Conservation (phyloP, 1,284 basidiomycete species). For the Ustilago esculenta region DNA sequence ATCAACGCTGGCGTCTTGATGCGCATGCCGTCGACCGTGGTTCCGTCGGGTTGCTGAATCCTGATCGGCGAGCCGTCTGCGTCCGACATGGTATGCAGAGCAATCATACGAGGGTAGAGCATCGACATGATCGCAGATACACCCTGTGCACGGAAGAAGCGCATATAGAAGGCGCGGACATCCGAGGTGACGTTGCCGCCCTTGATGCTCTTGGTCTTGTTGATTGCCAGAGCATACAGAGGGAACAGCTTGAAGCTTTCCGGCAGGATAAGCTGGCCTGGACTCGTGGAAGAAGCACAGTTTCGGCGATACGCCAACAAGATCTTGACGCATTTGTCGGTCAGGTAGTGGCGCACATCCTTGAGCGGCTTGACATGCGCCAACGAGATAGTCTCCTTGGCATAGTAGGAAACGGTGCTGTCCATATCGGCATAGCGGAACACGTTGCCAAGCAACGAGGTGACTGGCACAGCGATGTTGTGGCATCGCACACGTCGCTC, state of each 20-base stretch:
- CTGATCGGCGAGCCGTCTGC: slow-evolving; percentile 75
- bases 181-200: slow-evolving; percentile 87
- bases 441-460: slow-evolving; percentile 85
- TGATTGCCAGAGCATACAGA: slow-evolving; percentile 82
- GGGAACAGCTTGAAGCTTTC: slow-evolving; percentile 92
- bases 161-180: slow-evolving; percentile 86
- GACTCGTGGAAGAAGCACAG: slow-evolving; percentile 83
- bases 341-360: slow-evolving; percentile 83
- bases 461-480: slow-evolving; percentile 85
- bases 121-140: slow-evolving; percentile 79
- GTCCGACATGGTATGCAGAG: slow-evolving; percentile 85
- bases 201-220: slow-evolving; percentile 92
- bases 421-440: slow-evolving; percentile 95
- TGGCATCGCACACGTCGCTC: slow-evolving; percentile 84
- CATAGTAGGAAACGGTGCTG: slow-evolving; percentile 77
- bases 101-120: slow-evolving; percentile 88
- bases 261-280: slow-evolving; percentile 90
- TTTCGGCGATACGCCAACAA: slow-evolving; percentile 88
- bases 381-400: slow-evolving; percentile 80
- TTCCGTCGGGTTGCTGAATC: slow-evolving; percentile 68
- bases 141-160: slow-evolving; percentile 78
- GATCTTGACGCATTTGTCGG: slow-evolving; percentile 84
- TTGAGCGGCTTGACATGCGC: slow-evolving; percentile 77
- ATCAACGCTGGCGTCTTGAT: slow-evolving; percentile 81
- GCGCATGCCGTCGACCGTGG: slow-evolving; percentile 69